Evolutionary conservation across 1,139 yeast species (phyloP).

Genomic region (Meyerozyma elateridarum): DNA sequence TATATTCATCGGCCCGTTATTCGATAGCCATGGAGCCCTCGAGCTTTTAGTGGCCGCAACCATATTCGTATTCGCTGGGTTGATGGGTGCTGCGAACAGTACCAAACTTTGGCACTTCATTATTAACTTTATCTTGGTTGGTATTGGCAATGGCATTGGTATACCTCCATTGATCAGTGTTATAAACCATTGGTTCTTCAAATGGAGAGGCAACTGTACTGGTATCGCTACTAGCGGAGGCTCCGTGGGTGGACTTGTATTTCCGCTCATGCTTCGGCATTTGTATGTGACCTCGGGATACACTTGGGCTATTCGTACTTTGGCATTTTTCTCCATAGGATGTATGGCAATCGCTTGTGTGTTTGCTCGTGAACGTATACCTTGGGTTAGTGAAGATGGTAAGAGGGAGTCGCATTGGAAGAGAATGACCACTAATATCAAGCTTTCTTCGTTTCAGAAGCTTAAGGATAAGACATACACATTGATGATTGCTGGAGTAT

Average conservation of each 20-base stretch:
- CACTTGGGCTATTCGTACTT: conserved; percentile 56
- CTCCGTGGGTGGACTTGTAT: conserved; percentile 56
- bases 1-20: conserved; percentile 28
- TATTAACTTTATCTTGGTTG: conserved; percentile 46
- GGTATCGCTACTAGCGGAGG: conserved; percentile 63
- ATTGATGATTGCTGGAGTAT: conserved; percentile 27
- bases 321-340: conserved; percentile 45
- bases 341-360: conserved; percentile 35
- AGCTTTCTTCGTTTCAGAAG: conserved; percentile 20
- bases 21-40: conserved; percentile 47
- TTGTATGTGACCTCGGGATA: conserved; percentile 52
- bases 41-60: conserved; percentile 42
- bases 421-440: conserved; percentile 3
- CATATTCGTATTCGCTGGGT: conserved; percentile 39
- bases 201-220: conserved; percentile 49
- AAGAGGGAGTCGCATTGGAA: conserved; percentile 5
- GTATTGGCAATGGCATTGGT: conserved; percentile 53
- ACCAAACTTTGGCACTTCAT: conserved; percentile 50
- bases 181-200: conserved; percentile 55
- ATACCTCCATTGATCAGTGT: conserved; percentile 55
- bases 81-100: conserved; percentile 49
- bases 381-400: conserved; percentile 5
- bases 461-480: conserved; percentile 24
- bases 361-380: conserved; percentile 46
- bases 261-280: conserved; percentile 55